A percentile compares a stretch with the other conserved stretches of the same genome.
Conservation (phyloP, 2,329 filamentous ascomycete species). For the Fusarium sp. region DNA sequence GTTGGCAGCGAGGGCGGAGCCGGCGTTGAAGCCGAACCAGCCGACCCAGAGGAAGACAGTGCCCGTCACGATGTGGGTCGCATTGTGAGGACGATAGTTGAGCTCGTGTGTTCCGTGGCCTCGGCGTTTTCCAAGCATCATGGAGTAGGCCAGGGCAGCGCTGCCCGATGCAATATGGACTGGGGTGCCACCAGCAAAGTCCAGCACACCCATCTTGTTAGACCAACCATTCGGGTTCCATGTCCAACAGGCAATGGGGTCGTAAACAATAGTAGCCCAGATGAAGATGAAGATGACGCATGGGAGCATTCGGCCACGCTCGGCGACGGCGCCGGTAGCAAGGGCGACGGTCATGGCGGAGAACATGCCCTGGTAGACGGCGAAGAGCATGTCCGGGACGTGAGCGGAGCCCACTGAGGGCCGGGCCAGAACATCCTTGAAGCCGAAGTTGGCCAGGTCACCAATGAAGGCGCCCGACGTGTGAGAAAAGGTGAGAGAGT, state of each 20-base stretch:
- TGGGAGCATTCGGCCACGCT: slow-evolving; percentile 88
- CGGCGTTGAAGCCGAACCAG: slow-evolving; percentile 96
- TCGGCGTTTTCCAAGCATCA: slow-evolving; percentile 88
- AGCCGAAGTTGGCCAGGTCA: slow-evolving; percentile 82
- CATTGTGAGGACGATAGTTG: slow-evolving; percentile 93
- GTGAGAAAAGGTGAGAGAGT: slow-evolving; percentile 85
- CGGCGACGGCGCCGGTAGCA: slow-evolving; percentile 85
- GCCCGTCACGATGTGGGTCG: slow-evolving; percentile 90
- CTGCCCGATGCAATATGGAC: slow-evolving; percentile 89
- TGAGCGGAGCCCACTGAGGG: slow-evolving; percentile 79
- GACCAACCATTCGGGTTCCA: slow-evolving; percentile 90
- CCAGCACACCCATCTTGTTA: slow-evolving; percentile 81
- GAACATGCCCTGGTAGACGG: slow-evolving; percentile 90
- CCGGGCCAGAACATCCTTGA: slow-evolving; percentile 78
- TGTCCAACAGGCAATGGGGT: slow-evolving; percentile 94
- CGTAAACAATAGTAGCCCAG: slow-evolving; percentile 91
- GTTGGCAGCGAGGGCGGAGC: slow-evolving; percentile 84
- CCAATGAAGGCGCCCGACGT: slow-evolving; percentile 81
- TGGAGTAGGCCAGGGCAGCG: slow-evolving; percentile 87
- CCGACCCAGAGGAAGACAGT: slow-evolving; percentile 96
- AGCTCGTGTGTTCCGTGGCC: slow-evolving; percentile 89
- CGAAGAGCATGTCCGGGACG: slow-evolving; percentile 87
- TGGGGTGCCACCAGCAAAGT: slow-evolving; percentile 91
- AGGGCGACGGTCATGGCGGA: slow-evolving; percentile 87
- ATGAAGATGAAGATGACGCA: slow-evolving; percentile 94